Conservation (phyloP, 345 rosid genomes). For the Luvunga scandens region DNA sequence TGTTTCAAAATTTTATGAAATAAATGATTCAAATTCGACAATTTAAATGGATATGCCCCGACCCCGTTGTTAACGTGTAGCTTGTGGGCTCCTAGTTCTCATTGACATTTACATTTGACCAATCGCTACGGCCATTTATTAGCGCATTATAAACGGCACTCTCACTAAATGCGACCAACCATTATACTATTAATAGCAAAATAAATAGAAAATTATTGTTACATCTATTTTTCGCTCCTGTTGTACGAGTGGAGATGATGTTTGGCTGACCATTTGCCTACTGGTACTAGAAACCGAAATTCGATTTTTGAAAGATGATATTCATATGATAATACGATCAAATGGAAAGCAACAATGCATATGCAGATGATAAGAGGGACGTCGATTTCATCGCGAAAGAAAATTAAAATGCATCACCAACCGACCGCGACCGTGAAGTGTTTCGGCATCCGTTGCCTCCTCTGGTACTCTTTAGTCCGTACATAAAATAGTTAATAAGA, state of each 20-base stretch:
- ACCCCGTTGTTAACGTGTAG: too few species aligned
- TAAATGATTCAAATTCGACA: too few species aligned
- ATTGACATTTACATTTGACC: slow-evolving; percentile 9
- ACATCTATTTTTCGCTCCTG: not conserved
- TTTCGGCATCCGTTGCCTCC: too few species aligned
- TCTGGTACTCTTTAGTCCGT: not conserved
- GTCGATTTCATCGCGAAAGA: not conserved
- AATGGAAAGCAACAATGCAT: not conserved
- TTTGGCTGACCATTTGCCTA: too few species aligned
- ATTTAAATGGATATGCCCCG: too few species aligned
- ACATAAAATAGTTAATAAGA: not conserved
- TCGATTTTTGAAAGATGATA: not conserved
- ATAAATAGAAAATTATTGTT: not conserved
- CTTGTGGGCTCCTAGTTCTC: too few species aligned
- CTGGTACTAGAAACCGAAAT: not conserved
- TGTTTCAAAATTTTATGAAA: too few species aligned
- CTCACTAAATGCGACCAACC: not conserved
- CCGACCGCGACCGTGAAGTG: slow-evolving; percentile 1
- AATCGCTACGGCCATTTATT: slow-evolving; percentile 14
- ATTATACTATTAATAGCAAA: not conserved
- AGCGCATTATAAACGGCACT: not conserved
- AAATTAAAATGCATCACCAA: slow-evolving; percentile 18
- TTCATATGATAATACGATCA: too few species aligned
- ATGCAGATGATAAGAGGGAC: not conserved
- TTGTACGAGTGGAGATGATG: too few species aligned